Conservation (phyloP, 768 basidiomycete genomes). For the Chalciporus sphaerocephalus region DNA sequence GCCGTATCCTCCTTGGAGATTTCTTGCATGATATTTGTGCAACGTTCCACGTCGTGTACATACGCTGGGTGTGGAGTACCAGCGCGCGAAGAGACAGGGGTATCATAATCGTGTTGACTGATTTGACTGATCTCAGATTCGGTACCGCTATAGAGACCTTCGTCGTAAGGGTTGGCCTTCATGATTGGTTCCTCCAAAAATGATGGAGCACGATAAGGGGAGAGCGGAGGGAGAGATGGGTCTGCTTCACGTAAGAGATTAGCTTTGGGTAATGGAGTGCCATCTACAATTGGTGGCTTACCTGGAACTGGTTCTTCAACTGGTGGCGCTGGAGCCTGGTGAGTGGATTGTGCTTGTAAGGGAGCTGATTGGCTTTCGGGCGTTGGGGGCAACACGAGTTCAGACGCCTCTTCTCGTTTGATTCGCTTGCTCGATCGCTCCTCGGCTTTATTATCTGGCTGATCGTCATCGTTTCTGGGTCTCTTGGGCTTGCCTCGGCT, state of each 20-base stretch:
- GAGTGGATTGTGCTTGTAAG: neutral
- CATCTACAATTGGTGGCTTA: neutral
- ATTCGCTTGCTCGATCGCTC: slow-evolving; percentile 16
- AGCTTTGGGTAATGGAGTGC: neutral
- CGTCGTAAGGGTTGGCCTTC: neutral
- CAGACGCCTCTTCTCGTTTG: neutral
- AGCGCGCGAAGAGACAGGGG: slow-evolving; percentile 22
- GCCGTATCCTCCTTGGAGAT: slow-evolving; percentile 18
- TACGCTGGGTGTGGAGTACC: slow-evolving; percentile 19
- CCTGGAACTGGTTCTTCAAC: neutral
- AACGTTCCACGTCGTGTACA: slow-evolving; percentile 17
- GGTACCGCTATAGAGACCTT: slow-evolving; percentile 15
- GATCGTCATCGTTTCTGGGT: slow-evolving; percentile 6
- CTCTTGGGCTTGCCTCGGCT: slow-evolving; percentile 11
- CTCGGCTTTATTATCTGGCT: slow-evolving; percentile 4
- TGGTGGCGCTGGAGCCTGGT: neutral
- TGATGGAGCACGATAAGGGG: neutral
- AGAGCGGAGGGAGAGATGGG: neutral
- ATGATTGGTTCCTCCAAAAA: neutral
- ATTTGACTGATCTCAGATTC: slow-evolving; percentile 24
- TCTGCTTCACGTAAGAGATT: neutral
- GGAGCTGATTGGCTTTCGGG: neutral
- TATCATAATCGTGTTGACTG: slow-evolving; percentile 16
- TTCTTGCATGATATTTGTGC: slow-evolving; percentile 25
- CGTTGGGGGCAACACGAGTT: neutral